A percentile compares a stretch with the other conserved stretches of the same genome.
Evolutionary conservation across 768 basidiomycete species (phyloP).

Genomic region (Flagelloscypha sp.): DNA sequence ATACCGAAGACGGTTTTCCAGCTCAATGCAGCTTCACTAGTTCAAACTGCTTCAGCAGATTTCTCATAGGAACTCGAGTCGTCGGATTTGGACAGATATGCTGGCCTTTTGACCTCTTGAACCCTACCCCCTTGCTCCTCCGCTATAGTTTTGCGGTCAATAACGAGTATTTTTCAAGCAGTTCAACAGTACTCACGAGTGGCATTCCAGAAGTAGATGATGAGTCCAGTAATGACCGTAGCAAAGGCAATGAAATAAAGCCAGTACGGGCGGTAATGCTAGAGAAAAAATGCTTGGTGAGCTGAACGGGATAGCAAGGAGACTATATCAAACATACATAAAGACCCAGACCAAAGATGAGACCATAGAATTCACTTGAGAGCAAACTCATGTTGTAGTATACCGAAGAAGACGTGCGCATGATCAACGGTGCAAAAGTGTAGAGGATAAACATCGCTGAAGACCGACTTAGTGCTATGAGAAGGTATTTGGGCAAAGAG

Average conservation of each 20-base stretch:
- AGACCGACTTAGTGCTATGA: slow-evolving; percentile 34
- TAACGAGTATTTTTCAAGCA: background rate
- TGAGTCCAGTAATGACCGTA: slow-evolving; percentile 61
- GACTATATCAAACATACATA: slow-evolving; percentile 28
- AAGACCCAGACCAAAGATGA: slow-evolving; percentile 63
- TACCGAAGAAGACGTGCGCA: slow-evolving; percentile 78
- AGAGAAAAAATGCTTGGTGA: slow-evolving; percentile 1
- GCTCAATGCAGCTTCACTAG: too few species aligned
- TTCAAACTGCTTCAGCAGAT: too few species aligned
- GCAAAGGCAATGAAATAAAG: slow-evolving; percentile 78
- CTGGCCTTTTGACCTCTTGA: slow-evolving; percentile 51
- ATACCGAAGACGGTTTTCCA: too few species aligned
- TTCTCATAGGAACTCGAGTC: slow-evolving; percentile 15
- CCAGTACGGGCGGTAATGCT: slow-evolving; percentile 84
- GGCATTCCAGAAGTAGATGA: slow-evolving; percentile 82
- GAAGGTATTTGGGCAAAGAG: slow-evolving; percentile 1
- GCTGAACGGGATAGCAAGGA: slow-evolving; percentile 1
- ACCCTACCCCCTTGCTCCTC: slow-evolving; percentile 73
- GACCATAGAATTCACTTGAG: slow-evolving; percentile 84
- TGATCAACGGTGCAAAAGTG: slow-evolving; percentile 77
- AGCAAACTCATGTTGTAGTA: slow-evolving; percentile 81
- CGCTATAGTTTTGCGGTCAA: slow-evolving; percentile 29
- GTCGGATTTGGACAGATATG: slow-evolving; percentile 38
- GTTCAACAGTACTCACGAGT: slow-evolving; percentile 49
- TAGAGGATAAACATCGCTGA: slow-evolving; percentile 80